Conservation (phyloP, 108 stramenopile species). For the Nannochloropsis gaditana region DNA sequence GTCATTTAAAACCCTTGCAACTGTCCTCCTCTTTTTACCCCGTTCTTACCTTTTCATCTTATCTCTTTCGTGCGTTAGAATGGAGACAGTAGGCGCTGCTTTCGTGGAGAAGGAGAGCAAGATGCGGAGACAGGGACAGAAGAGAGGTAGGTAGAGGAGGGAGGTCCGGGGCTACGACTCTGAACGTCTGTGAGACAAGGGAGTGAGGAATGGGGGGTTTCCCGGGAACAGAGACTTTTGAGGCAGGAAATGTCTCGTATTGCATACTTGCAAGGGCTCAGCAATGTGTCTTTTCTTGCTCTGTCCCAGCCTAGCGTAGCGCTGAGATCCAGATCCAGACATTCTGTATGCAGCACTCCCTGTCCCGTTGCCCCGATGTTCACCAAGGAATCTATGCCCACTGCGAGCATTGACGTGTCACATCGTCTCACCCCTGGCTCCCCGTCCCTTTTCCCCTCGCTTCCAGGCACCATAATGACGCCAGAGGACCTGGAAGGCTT, state of each 20-base stretch:
- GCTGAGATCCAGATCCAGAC: no score
- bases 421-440: not conserved
- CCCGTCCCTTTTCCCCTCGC: not conserved
- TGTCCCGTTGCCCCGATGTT: no score
- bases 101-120: slow-evolving; percentile 11
- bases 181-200: no score
- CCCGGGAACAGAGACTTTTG: no score
- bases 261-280: not conserved
- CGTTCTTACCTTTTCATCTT: not conserved
- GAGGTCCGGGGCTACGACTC: not conserved
- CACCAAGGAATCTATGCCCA: no score
- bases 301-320: not conserved
- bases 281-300: not conserved
- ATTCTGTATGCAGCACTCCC: no score
- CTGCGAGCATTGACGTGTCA: no score
- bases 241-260: no score
- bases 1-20: no score
- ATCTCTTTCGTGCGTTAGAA: not conserved
- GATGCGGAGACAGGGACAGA: not conserved
- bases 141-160: not conserved
- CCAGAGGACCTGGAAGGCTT: not conserved
- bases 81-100: not conserved
- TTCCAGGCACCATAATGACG: not conserved
- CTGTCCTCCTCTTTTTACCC: not conserved
- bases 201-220: no score